Evolutionary conservation across 2,329 filamentous ascomycete genomes (phyloP), one percentile per base, ranked within the genome.

Genomic region (Aaosphaeria pasadenensis): DNA sequence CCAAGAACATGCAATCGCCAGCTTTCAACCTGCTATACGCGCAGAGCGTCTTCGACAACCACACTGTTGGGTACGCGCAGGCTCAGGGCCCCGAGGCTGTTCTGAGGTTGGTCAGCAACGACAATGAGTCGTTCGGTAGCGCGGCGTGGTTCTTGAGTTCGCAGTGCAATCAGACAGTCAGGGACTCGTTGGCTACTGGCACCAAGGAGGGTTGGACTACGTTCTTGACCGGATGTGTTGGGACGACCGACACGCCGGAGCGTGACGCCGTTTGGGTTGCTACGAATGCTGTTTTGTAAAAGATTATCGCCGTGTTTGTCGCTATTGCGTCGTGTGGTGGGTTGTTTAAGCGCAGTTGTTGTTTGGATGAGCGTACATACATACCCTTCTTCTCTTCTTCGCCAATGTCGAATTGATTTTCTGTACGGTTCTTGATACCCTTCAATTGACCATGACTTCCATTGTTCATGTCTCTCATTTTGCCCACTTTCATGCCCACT

Each of bases 1-100:
- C 88, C 0, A 72, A 82, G 4, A 84, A 84, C 62, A 87, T 87
- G 84, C 80, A 86, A 67, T 77, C 74, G 45, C 72, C 80, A 0
- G 58, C 67, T 1, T 84, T 72, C 66, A 83, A 85, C 57, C 53
- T 73, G 1, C 57, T 75, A 56, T 87, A 86, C 55, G 82, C 82
- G 4, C 69, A 73, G 0, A 75, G 64, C 1, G 54, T 85, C 30
- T 62, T 52, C 17, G 60, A 58, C 2, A 61, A 66, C 3, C 57
- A 65, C 6, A 57, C 57, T 6, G 71, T 47, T 64, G 59, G 31
- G 51, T 60, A 47, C 41, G 59, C 56, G 50, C 55, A 50, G 30
- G 71, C 63, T 11, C 57, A 64, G 39, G 71, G 71, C 24, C 65
- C 74, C 42, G 65, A 72, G 0, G 74, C 71, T 11, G 70, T 84